Evolutionary conservation across 2,329 filamentous ascomycete species (phyloP), one percentile per base, ranked within the genome.

Genomic region (Ascosphaera pollenicola): DNA sequence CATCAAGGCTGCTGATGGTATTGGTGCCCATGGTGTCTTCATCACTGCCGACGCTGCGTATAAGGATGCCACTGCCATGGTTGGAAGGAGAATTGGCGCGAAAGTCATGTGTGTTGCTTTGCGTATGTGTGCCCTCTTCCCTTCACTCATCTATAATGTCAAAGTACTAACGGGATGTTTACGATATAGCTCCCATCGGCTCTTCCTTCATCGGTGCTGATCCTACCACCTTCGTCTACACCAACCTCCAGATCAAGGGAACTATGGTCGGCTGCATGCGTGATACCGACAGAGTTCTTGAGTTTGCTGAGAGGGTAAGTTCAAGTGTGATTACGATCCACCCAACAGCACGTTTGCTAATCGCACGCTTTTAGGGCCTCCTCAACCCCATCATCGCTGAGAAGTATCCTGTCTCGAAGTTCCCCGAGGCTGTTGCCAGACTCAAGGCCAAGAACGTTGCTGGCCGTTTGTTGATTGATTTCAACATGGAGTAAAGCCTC

Each of bases 101-200:
- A 61, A 59, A 32, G 59, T 70, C 17, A 68, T 70, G 63, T 70
- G 66, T 43, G 61, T 67, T 42, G 64, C 62, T 8, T 45, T 59
- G 13, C 54, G 51, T 17, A 39, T 46, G 2, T 39, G 39, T 8
- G 5, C n/a, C 32, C 32, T 24, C 21, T 4, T 24, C 21, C 21
- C 10, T 24, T 24, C 10, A 24, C 21, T n/a, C n/a, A n/a, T n/a
- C n/a, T n/a, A n/a, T n/a, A n/a, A n/a, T n/a, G n/a, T n/a, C n/a
- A n/a, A n/a, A n/a, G n/a, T n/a, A n/a, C n/a, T n/a, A n/a, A n/a
- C n/a, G n/a, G n/a, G n/a, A n/a, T n/a, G 4, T 24, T 24, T 24
- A 24, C 10, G 21, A 24, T 35, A 15, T 35, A 41, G 40, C 40
- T n/a, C n/a, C 36, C 7, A 31, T 37, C 3, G 36, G 36, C n/a